Conservation (phyloP, 2,329 filamentous ascomycete species). For the Colletotrichum magnum region DNA sequence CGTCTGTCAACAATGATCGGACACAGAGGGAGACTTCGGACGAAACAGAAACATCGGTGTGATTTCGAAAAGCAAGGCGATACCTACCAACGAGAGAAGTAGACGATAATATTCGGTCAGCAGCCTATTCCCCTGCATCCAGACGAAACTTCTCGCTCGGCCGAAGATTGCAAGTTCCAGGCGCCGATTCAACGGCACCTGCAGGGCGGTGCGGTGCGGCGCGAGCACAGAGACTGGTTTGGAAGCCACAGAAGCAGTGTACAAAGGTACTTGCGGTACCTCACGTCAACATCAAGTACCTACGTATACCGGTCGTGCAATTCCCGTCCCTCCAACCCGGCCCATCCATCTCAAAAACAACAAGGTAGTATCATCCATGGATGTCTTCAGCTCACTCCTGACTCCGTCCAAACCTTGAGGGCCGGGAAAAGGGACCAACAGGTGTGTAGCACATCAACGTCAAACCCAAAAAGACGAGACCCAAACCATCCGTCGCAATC, state of each 20-base stretch:
- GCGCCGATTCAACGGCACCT: conserved; percentile 30
- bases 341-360: conserved; percentile 12
- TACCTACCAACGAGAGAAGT: not conserved
- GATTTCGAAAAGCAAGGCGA: conserved; percentile 8
- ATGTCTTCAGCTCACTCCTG: conserved; percentile 4
- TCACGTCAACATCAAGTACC: too few species aligned
- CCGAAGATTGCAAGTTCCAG: conserved; percentile 17
- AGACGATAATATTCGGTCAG: conserved; percentile 14
- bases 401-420: conserved; percentile 33
- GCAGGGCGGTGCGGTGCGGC: not conserved
- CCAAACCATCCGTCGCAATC: conserved; percentile 15
- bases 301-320: conserved; percentile 29
- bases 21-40: conserved; percentile 6
- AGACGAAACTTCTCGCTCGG: conserved; percentile 29
- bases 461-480: conserved; percentile 19
- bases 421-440: conserved; percentile 24
- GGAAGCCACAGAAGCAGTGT: conserved; percentile 4
- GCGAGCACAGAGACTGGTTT: not conserved
- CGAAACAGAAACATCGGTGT: conserved; percentile 34
- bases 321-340: conserved; percentile 28
- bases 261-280: too few species aligned
- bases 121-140: conserved; percentile 28
- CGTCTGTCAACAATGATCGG: not conserved
- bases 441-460: conserved; percentile 18
- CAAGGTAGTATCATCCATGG: too few species aligned